Evolutionary conservation across 495 filamentous ascomycete species (phyloP).

Genomic region (Daldinia bambusicola): DNA sequence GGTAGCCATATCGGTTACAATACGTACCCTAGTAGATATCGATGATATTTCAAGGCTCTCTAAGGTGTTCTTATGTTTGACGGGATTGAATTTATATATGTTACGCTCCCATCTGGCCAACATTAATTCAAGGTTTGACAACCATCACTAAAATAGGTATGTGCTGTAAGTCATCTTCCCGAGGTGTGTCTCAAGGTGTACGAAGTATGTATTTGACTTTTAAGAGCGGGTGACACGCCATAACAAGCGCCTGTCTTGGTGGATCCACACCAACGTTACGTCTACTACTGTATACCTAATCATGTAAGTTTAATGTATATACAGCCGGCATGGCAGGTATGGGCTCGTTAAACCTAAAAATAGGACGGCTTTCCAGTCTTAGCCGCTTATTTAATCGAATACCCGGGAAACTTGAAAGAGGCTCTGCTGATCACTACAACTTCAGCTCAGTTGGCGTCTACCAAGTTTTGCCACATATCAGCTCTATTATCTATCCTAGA

Average conservation of each 20-base stretch:
- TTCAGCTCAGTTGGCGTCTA: background rate
- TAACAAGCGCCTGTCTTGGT: background rate
- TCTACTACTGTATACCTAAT: background rate
- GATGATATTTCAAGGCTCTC: background rate
- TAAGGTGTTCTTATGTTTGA: background rate
- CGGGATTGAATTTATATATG: too few species aligned
- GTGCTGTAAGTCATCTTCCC: background rate
- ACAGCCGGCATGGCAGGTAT: background rate
- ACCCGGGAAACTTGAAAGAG: background rate
- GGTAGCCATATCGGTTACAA: background rate
- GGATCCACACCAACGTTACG: background rate
- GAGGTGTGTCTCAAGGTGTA: background rate
- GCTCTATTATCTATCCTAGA: background rate
- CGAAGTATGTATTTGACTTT: background rate
- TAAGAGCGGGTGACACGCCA: background rate
- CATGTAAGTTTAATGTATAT: too few species aligned
- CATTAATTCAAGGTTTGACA: background rate
- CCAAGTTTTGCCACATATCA: background rate
- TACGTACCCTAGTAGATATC: background rate
- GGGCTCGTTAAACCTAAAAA: slow-evolving; percentile 4
- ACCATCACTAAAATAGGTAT: background rate
- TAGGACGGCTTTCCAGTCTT: background rate
- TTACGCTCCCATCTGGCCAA: background rate
- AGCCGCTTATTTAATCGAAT: background rate
- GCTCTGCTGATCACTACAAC: background rate